Percentiles rank a stretch among this genome's conserved stretches.
Evolutionary conservation across 345 rosid genomes (phyloP).

Genomic region (Pugionium cornutum): DNA sequence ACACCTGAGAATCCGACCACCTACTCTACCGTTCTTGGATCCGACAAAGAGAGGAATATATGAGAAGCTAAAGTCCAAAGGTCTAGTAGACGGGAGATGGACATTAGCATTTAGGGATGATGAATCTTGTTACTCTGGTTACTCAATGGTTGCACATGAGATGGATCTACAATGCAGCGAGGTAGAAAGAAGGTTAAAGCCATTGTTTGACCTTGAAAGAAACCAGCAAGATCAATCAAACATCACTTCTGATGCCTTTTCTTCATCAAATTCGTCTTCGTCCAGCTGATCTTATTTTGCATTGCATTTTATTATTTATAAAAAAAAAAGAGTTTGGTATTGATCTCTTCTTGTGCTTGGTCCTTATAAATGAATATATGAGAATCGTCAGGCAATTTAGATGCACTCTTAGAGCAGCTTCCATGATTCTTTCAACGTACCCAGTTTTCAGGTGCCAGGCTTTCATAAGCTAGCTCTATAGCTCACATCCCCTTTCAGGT

Average conservation of each 20-base stretch:
- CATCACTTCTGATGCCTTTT: conserved; percentile 14
- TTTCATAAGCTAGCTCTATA: conserved; percentile 36
- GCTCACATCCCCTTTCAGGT: conserved; percentile 12
- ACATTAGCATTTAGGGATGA: conserved; percentile 85
- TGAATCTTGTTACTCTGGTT: conserved; percentile 70
- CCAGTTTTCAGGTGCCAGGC: conserved; percentile 33
- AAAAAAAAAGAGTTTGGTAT: conserved; percentile 20
- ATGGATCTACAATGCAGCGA: conserved; percentile 61
- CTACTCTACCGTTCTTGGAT: conserved; percentile 60
- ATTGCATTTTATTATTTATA: neutral
- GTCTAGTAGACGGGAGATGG: conserved; percentile 95
- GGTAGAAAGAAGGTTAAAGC: conserved; percentile 72
- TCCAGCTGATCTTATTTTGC: conserved; percentile 20
- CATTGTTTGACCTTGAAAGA: conserved; percentile 61
- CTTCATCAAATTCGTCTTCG: conserved; percentile 16
- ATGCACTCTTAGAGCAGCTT: conserved; percentile 49
- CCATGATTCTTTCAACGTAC: conserved; percentile 51
- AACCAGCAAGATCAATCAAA: conserved; percentile 37
- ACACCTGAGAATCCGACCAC: conserved; percentile 88
- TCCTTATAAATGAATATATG: conserved; percentile 28
- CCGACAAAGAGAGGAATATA: conserved; percentile 49
- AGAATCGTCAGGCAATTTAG: conserved; percentile 38
- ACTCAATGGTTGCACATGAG: conserved; percentile 68
- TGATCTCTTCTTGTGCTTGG: conserved; percentile 27
- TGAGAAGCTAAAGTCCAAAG: conserved; percentile 55